phyloP scores from a whole-genome alignment of 495 filamentous ascomycete species.

The Evansstolkia leycettana region DNA sequence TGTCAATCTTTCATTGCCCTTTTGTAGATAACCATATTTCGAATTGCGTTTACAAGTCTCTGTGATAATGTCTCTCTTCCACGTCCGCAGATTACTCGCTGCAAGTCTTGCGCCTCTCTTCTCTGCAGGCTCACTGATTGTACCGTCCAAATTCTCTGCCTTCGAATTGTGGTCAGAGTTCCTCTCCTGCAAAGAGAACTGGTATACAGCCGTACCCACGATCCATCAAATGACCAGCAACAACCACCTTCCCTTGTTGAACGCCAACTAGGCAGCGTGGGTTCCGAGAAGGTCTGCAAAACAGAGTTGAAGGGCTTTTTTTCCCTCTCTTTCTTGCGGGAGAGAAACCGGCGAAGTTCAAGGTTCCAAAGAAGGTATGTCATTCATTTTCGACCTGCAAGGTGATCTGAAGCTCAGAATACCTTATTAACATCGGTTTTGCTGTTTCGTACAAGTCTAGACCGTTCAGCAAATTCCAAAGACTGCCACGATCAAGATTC shows the following conservation, averaged over 20 bases:
- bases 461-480: slow-evolving; percentile 75
- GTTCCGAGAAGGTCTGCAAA: slow-evolving; percentile 38
- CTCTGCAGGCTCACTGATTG: slow-evolving; percentile 60
- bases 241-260: slow-evolving; percentile 60
- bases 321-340: too few relatives aligned
- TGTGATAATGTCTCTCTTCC: slow-evolving; percentile 91
- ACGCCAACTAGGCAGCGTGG: slow-evolving; percentile 67
- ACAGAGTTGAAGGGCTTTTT: slow-evolving; percentile 57
- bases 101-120: slow-evolving; percentile 63
- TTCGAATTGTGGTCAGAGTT: slow-evolving; percentile 73
- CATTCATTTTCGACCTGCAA: slow-evolving; percentile 2
- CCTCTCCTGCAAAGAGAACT: slow-evolving; percentile 55
- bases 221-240: slow-evolving; percentile 90
- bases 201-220: slow-evolving; percentile 82
- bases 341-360: slow-evolving; percentile 63
- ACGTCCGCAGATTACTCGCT: slow-evolving; percentile 75
- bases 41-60: too few relatives aligned
- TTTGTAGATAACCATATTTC: too few relatives aligned
- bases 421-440: too few relatives aligned
- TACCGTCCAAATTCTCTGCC: slow-evolving; percentile 68
- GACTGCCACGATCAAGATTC: slow-evolving; percentile 83
- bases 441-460: slow-evolving; percentile 43
- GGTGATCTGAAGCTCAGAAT: too few relatives aligned
- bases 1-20: too few relatives aligned
- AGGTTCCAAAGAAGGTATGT: slow-evolving; percentile 69